A percentile compares a stretch with the other conserved stretches of the same genome.
Conservation (phyloP, 345 rosid genomes). For the Luvunga scandens region DNA sequence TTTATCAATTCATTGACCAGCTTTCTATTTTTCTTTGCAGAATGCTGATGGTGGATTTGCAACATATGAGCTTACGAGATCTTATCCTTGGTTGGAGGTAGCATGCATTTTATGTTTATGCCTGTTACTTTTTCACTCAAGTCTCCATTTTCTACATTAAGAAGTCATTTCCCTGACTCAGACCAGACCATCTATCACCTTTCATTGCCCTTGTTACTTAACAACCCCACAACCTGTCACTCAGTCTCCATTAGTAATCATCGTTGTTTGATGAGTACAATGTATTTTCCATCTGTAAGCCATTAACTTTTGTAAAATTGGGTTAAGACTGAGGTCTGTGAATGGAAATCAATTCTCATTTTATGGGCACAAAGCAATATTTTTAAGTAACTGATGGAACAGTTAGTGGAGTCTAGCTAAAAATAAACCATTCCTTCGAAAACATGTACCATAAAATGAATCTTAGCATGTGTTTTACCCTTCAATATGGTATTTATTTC, state of each 20-base stretch:
- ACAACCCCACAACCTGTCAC: not conserved
- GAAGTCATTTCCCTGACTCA: too few relatives aligned
- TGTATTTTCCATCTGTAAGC: not conserved
- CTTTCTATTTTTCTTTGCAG: slow-evolving; percentile 36
- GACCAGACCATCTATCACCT: not conserved
- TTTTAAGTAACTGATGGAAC: not conserved
- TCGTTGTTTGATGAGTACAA: not conserved
- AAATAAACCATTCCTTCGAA: not conserved
- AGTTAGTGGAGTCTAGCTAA: not conserved
- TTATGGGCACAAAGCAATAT: not conserved
- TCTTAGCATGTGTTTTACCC: not conserved
- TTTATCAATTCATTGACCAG: not conserved
- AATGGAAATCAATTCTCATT: not conserved
- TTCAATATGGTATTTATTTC: not conserved
- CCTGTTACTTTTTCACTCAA: not conserved
- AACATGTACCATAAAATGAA: not conserved
- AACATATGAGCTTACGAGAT: slow-evolving; percentile 91
- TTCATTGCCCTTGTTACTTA: not conserved
- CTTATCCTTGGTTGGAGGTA: slow-evolving; percentile 93
- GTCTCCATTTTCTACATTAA: not conserved
- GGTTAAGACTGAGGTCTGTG: not conserved
- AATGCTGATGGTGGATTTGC: slow-evolving; percentile 81
- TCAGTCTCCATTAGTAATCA: not conserved
- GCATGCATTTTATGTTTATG: slow-evolving; percentile 8
- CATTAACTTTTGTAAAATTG: not conserved